Evolutionary conservation across 2,329 filamentous ascomycete genomes (phyloP).

Genomic region (Pseudopithomyces maydicus): DNA sequence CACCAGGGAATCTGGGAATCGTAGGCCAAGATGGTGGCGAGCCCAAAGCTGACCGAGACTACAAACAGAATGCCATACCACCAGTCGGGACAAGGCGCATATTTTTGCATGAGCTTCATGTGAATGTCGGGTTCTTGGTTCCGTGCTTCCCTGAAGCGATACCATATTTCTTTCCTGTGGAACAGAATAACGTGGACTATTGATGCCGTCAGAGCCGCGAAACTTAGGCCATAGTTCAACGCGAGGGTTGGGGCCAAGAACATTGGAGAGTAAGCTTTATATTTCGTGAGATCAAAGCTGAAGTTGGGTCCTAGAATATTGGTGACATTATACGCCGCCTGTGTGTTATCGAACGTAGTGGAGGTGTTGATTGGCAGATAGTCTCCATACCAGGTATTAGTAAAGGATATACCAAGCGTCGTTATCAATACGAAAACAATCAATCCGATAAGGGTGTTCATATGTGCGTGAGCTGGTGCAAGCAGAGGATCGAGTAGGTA

Average conservation of each 20-base stretch:
- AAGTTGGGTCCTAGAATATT: conserved; percentile 35
- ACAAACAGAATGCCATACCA: conserved; percentile 59
- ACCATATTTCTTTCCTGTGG: conserved; percentile 45
- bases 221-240: conserved; percentile 45
- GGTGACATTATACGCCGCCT: conserved; percentile 38
- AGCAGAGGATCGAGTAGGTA: conserved; percentile 38
- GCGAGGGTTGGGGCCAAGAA: conserved; percentile 46
- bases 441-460: conserved; percentile 41
- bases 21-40: conserved; percentile 31
- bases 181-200: conserved; percentile 43
- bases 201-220: conserved; percentile 44
- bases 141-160: conserved; percentile 38
- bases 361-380: conserved; percentile 44
- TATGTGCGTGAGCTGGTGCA: conserved; percentile 33
- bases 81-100: conserved; percentile 41
- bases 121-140: conserved; percentile 41
- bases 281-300: conserved; percentile 39
- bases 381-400: conserved; percentile 36
- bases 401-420: conserved; percentile 40
- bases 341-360: conserved; percentile 43
- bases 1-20: conserved; percentile 50
- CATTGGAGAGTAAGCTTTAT: conserved; percentile 42
- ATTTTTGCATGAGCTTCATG: conserved; percentile 38
- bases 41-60: conserved; percentile 49
- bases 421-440: conserved; percentile 38